Percentiles rank a stretch among this genome's conserved stretches.
Evolutionary conservation across 164 flowering plant genomes (phyloP).

Genomic region (Nymphaea thermarum): DNA sequence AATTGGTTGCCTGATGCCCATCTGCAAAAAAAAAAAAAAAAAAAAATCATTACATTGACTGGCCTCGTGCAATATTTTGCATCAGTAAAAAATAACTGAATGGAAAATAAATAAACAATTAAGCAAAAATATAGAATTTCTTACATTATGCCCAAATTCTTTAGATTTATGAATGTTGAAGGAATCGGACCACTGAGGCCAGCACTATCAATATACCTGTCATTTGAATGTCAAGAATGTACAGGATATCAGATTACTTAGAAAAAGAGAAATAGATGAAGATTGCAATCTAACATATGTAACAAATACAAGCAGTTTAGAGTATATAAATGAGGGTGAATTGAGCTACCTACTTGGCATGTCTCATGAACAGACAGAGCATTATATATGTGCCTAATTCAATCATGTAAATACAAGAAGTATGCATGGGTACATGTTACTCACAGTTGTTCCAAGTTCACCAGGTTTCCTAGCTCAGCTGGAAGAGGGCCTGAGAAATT

Average conservation of each 20-base stretch:
- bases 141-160: conserved; percentile 20
- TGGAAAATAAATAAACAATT: neutral
- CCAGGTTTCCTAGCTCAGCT: conserved; percentile 33
- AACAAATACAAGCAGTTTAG: neutral
- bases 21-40: conserved; percentile 1
- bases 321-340: neutral
- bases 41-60: neutral
- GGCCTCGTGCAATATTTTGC: neutral
- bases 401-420: neutral
- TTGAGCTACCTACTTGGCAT: too few relatives aligned
- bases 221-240: neutral
- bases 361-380: too few relatives aligned
- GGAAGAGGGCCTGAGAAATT: conserved; percentile 46
- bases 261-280: too few relatives aligned
- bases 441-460: conserved; percentile 25
- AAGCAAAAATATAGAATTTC: neutral
- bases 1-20: conserved; percentile 6
- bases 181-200: conserved; percentile 35
- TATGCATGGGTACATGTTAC: conserved; percentile 1
- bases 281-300: too few relatives aligned
- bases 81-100: neutral
- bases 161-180: conserved; percentile 18
- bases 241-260: neutral
- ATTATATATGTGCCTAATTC: too few relatives aligned
- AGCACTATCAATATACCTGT: conserved; percentile 27